phyloP scores from a whole-genome alignment of 2,329 filamentous ascomycete species.

The Beauveria sp. region DNA sequence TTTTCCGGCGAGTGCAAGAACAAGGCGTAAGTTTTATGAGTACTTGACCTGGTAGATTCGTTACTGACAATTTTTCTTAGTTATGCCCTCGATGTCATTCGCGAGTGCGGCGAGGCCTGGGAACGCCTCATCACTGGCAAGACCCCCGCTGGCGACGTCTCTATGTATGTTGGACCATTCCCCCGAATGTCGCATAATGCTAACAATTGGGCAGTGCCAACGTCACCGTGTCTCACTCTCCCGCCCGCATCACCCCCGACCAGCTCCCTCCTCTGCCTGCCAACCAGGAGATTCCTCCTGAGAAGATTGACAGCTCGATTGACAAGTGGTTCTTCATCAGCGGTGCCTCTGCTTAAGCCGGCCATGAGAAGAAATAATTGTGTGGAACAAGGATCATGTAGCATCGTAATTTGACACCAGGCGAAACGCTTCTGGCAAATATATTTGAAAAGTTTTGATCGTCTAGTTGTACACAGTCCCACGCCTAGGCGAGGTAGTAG shows the following conservation, averaged over 20 bases:
- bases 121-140: conserved; percentile 92
- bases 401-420: neutral
- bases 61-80: conserved; percentile 29
- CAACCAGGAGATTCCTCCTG: conserved; percentile 72
- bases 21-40: conserved; percentile 60
- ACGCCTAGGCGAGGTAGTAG: neutral
- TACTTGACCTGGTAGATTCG: conserved; percentile 5
- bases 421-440: neutral
- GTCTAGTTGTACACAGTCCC: conserved; percentile 3
- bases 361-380: neutral
- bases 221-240: conserved; percentile 64
- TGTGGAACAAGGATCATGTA: neutral
- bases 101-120: conserved; percentile 95
- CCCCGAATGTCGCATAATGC: conserved; percentile 13
- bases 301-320: conserved; percentile 89
- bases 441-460: conserved; percentile 8
- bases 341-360: conserved; percentile 71
- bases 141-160: conserved; percentile 67
- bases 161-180: conserved; percentile 55
- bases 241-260: conserved; percentile 59
- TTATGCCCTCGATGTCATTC: conserved; percentile 91
- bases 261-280: conserved; percentile 70
- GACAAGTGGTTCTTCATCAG: conserved; percentile 99
- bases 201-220: conserved; percentile 58
- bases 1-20: conserved; percentile 99